Evolutionary conservation across 495 filamentous ascomycete species (phyloP).

Genomic region (Apiosordaria backusii): DNA sequence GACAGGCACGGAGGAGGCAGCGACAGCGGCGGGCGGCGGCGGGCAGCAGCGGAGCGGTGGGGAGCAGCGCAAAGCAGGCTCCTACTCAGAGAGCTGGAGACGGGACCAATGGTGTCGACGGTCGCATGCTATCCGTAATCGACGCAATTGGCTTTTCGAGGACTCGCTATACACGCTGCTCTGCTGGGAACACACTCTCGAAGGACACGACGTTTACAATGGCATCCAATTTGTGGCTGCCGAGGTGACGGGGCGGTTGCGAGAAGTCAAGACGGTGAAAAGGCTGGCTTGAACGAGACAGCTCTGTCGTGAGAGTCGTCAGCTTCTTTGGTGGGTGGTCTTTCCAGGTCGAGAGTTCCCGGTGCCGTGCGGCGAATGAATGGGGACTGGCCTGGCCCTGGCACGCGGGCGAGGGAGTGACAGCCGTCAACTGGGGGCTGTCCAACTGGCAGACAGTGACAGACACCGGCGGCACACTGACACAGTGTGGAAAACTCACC

Average conservation of each 20-base stretch:
- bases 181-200: not conserved
- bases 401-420: no score
- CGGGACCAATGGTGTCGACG: slow-evolving; percentile 22
- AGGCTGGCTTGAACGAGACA: slow-evolving; percentile 3
- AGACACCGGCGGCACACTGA: not conserved
- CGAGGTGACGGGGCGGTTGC: not conserved
- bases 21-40: slow-evolving; percentile 26
- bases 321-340: not conserved
- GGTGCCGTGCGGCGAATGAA: slow-evolving; percentile 2
- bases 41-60: slow-evolving; percentile 17
- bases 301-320: slow-evolving; percentile 2
- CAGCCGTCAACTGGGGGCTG: not conserved
- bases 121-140: slow-evolving; percentile 24
- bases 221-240: slow-evolving; percentile 3
- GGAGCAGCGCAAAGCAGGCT: slow-evolving; percentile 18
- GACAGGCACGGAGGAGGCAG: slow-evolving; percentile 18
- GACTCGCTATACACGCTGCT: not conserved
- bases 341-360: not conserved
- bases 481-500: slow-evolving; percentile 17
- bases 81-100: slow-evolving; percentile 30
- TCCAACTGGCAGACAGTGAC: not conserved
- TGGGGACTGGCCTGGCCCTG: not conserved
- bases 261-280: not conserved
- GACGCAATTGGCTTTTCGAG: slow-evolving; percentile 22
- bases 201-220: not conserved